Percentiles rank a stretch among this genome's conserved stretches.
Conservation (phyloP, 129 eudicot genomes). For the Erigeron canadensis region DNA sequence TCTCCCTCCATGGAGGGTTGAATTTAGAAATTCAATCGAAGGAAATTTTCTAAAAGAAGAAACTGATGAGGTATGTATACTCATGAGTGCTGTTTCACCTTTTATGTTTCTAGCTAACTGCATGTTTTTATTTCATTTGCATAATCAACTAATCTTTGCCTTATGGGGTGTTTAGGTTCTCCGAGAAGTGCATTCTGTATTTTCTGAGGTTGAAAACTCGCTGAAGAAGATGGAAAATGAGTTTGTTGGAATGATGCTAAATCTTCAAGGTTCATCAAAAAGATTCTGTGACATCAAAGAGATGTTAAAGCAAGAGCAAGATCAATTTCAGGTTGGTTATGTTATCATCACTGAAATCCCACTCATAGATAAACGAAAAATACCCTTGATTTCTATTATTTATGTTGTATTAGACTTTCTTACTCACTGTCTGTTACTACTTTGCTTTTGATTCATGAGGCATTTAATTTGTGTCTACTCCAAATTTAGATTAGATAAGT, state of each 20-base stretch:
- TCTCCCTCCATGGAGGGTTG: constrained; percentile 66
- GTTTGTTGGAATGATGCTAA: constrained; percentile 47
- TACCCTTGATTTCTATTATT: neutral
- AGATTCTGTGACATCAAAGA: constrained; percentile 61
- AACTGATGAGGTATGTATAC: constrained; percentile 55
- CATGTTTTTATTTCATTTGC: constrained; percentile 8
- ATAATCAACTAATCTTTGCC: neutral
- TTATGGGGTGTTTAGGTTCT: constrained; percentile 42
- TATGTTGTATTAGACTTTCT: neutral
- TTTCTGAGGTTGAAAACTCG: constrained; percentile 61
- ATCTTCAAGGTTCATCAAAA: constrained; percentile 55
- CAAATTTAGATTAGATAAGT: neutral
- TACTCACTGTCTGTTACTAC: neutral
- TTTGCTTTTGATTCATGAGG: constrained; percentile 1
- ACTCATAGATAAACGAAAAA: neutral
- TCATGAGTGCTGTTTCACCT: neutral
- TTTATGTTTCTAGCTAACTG: neutral
- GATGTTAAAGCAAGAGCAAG: constrained; percentile 63
- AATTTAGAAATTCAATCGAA: constrained; percentile 35
- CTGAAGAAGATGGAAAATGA: constrained; percentile 49
- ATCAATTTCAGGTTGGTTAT: constrained; percentile 61
- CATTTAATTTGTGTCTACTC: neutral
- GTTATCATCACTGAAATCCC: neutral
- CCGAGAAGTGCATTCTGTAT: constrained; percentile 53
- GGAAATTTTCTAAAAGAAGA: constrained; percentile 61